Evolutionary conservation across 192 early-diverging fungal species (phyloP), one percentile per base, ranked within the genome.

Genomic region (Entomortierella lignicola): DNA sequence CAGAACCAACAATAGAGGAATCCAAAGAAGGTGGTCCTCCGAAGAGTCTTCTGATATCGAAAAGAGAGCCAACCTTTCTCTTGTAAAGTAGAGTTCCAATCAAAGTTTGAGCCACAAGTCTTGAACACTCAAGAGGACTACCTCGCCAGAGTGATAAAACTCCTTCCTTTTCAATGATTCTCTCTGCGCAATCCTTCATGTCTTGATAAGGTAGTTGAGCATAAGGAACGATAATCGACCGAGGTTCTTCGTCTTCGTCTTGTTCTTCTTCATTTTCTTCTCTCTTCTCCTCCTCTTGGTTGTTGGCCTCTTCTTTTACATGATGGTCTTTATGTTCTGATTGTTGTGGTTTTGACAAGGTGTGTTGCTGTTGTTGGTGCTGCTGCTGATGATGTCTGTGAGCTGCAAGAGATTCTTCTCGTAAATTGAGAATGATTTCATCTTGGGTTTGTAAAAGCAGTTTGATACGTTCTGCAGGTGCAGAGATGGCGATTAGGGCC

Each of bases 391-490:
- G n/a, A n/a, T n/a, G n/a, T n/a, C n/a, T n/a, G 39, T 72, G 61
- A n/a, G 42, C 62, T 0, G 55, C 37, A n/a, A 59, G 51, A 15
- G 73, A 77, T 47, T 77, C 73, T 20, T 77, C 59, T 1, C 73
- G 66, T 8, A 77, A 58, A 55, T 77, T 77, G 34, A 64, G 73
- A 39, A 77, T 69, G 47, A 77, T 68, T 13, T 77, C 73, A 32
- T 77, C 73, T 29, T 77, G 73, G 20, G 66, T 63, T 26, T 77
- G 73, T 37, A 77, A 60, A 30, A 77, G 39, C 10, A 77, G 66
- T 26, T 23, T 23, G 61, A 77, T 50, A 34, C 73, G 66, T 20
- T 77, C 66, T 26, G 73, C 66, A 7, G 73, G 73, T 15, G 66
- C 66, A 0, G 66, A 59, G 1, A 56, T 42, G 34, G 51, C 47